These are phyloP conservation scores for Quercus tomentella DNA, from an alignment of 331 rosid species.

Conservation along the genomic window DNA sequence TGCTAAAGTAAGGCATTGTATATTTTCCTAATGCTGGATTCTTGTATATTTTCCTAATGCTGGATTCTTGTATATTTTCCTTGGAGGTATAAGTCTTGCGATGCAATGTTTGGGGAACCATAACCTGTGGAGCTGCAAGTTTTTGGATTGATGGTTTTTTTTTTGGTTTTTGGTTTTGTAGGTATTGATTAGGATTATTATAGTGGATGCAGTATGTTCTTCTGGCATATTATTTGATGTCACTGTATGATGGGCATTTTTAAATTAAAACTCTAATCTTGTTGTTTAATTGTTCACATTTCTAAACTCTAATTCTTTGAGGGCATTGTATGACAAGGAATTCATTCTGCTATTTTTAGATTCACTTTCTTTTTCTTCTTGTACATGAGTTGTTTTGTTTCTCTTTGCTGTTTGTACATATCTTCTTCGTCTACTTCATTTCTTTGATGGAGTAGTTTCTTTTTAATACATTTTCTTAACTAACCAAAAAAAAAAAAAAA, in stretches of 20 bases:
- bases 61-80: not conserved
- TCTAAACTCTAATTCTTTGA: not conserved
- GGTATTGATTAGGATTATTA: not conserved
- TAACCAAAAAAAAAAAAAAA: too few relatives aligned
- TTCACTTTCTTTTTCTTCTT: too few relatives aligned
- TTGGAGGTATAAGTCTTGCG: not conserved
- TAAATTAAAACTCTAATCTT: not conserved
- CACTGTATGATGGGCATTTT: not conserved
- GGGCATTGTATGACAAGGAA: not conserved
- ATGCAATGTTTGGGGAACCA: not conserved
- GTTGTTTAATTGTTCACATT: not conserved
- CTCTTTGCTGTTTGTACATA: too few relatives aligned
- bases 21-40: not conserved
- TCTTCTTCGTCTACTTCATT: too few relatives aligned
- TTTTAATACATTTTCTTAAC: too few relatives aligned
- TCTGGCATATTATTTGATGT: not conserved
- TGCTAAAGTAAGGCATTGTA: not conserved
- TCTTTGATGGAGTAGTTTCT: too few relatives aligned
- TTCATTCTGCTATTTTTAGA: too few relatives aligned
- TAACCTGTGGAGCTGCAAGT: not conserved
- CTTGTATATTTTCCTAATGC: not conserved
- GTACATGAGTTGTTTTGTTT: too few relatives aligned
- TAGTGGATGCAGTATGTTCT: not conserved
- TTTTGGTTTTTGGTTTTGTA: not conserved
- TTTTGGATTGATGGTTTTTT: not conserved